Base-by-base conservation (phyloP, 176 grass and related monocot genomes). In the Hordeum marinum region DNA sequence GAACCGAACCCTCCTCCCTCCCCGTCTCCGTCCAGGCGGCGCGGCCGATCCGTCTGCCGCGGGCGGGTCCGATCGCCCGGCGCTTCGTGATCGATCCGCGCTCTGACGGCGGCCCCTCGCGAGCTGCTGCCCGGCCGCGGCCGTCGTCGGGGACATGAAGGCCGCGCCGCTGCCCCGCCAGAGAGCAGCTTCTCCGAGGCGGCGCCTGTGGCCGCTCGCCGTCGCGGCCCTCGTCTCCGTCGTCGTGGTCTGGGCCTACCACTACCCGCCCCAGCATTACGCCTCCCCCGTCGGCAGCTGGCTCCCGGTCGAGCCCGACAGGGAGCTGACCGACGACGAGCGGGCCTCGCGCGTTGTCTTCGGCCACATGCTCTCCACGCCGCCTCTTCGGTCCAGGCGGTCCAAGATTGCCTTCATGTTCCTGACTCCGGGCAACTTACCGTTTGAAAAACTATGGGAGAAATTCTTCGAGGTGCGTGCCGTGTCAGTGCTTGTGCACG, bases 391-490 rank as follows among this genome's bases (percentile, higher is more conserved):
- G 8, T 90, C 84, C 4, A 90, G 78, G 78, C 88, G 46, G 35
- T 70, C 83, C 0, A 98, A 98, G 59, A 94, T 98, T 21, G 96
- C 96, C 63, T 98, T 98, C 85, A 92, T 98, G 96, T 98, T 95
- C 82, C 90, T 98, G 72, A 91, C 86, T 4, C 93, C 93, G 9
- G 93, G 96, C 39, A 81, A 85, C 37, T 77, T 98, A 78, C 96
- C 96, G 11, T 98, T 98, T 78, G 96, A 98, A 78, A 98, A 87
- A 72, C 58, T 98, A 4, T 98, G 96, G 96, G 91, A 94, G 77
- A 95, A 87, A 58, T 98, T 98, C 68, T 98, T 98, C 50, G 79
- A 72, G 89, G 96, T 98, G 57, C 40, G 55, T 18, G 63, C 29
- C 57, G 41, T 55, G 1, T 34, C 9, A 21, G 29, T 29, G 29